Evolutionary conservation across 805 yeast species (phyloP).

Genomic region (Candida andamanensis): DNA sequence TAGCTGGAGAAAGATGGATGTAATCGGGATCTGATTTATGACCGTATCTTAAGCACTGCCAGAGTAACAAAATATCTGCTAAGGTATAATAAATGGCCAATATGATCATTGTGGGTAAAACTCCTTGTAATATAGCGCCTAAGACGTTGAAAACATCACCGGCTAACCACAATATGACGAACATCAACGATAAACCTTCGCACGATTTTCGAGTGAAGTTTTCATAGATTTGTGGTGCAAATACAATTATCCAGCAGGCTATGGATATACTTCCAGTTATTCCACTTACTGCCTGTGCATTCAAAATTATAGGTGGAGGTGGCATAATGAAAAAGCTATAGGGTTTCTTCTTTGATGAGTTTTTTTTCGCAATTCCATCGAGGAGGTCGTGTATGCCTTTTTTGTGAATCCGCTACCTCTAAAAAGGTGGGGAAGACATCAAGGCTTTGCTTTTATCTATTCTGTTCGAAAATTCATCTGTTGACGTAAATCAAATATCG

Average conservation of each 20-base stretch:
- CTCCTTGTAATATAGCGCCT: slow-evolving; percentile 86
- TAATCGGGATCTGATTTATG: slow-evolving; percentile 57
- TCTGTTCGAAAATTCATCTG: too few relatives aligned
- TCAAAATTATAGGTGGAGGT: slow-evolving; percentile 61
- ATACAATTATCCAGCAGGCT: slow-evolving; percentile 97
- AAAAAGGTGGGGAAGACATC: too few relatives aligned
- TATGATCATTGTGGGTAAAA: slow-evolving; percentile 89
- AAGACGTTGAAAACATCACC: slow-evolving; percentile 93
- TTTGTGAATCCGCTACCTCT: too few relatives aligned
- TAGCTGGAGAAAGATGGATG: slow-evolving; percentile 82
- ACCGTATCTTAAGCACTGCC: slow-evolving; percentile 82
- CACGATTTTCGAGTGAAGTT: slow-evolving; percentile 80
- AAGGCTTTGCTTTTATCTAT: too few relatives aligned
- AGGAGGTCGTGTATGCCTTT: too few relatives aligned
- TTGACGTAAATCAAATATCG: too few relatives aligned
- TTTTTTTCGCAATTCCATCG: too few relatives aligned
- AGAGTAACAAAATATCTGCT: slow-evolving; percentile 79
- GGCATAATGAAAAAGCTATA: too few relatives aligned
- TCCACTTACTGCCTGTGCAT: slow-evolving; percentile 70
- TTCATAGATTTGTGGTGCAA: slow-evolving; percentile 95
- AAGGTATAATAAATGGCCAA: slow-evolving; percentile 88
- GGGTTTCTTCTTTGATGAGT: too few relatives aligned
- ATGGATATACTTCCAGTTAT: slow-evolving; percentile 84
- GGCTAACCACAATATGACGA: slow-evolving; percentile 84
- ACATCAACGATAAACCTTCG: slow-evolving; percentile 83